phyloP scores from a whole-genome alignment of 73 alveolate genomes.

The Vitrella brassicaformis region DNA sequence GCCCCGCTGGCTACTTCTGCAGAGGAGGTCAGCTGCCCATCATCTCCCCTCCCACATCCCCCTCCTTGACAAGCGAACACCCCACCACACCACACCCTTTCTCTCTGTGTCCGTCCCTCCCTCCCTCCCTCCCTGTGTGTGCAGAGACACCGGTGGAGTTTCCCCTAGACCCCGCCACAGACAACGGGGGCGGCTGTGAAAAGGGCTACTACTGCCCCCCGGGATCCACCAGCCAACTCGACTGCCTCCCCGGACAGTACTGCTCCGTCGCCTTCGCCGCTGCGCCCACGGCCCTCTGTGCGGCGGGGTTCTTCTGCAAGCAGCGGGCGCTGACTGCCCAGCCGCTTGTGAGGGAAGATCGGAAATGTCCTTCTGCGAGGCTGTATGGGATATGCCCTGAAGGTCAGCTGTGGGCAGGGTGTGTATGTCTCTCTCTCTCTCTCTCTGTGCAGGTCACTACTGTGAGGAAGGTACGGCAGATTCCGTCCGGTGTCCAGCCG shows the following conservation, averaged over 20 bases:
- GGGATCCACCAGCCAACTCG: conserved; percentile 44
- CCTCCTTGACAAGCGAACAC: too few species aligned
- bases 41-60: too few species aligned
- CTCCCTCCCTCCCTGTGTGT: too few species aligned
- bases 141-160: too few species aligned
- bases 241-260: conserved; percentile 29
- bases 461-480: conserved; percentile 52
- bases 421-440: too few species aligned
- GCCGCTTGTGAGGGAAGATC: conserved; percentile 4
- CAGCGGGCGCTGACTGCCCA: conserved; percentile 1
- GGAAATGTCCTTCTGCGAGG: too few species aligned
- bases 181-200: too few species aligned
- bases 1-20: conserved; percentile 45
- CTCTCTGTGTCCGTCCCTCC: too few species aligned
- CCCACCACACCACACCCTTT: too few species aligned
- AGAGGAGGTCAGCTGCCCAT: conserved; percentile 32
- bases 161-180: too few species aligned
- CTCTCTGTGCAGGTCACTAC: conserved; percentile 49
- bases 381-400: too few species aligned
- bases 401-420: too few species aligned
- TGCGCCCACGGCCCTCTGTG: conserved; percentile 24
- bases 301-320: conserved; percentile 53
- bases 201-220: conserved; percentile 63
- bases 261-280: not conserved
- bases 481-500: conserved; percentile 46